Evolutionary conservation across 441 rosid genomes (phyloP).

Genomic region (Capsella rubella): DNA sequence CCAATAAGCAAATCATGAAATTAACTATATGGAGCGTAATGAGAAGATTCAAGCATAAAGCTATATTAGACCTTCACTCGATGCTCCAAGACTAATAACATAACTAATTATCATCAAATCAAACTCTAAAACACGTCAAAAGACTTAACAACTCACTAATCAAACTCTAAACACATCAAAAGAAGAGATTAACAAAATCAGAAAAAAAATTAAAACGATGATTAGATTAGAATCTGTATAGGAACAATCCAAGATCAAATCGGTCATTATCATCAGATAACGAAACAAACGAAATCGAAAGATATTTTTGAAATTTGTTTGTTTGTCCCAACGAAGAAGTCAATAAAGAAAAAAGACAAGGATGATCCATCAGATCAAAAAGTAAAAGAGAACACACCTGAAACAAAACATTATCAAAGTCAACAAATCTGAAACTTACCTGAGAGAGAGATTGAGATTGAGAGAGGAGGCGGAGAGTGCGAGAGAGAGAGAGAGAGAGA

Average conservation of each 20-base stretch:
- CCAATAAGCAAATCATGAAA: constrained; percentile 44
- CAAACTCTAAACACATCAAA: no score
- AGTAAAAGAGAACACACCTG: neutral
- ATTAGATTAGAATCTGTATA: constrained; percentile 1
- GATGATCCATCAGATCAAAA: constrained; percentile 3
- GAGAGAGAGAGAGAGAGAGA: constrained; percentile 4
- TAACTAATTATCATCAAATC: neutral
- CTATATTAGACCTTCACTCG: constrained; percentile 71
- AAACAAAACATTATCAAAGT: neutral
- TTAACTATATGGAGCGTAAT: constrained; percentile 63
- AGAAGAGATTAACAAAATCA: no score
- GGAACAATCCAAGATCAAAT: constrained; percentile 9
- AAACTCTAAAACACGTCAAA: neutral
- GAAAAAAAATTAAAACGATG: no score
- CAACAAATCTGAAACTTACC: constrained; percentile 32
- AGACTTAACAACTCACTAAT: neutral
- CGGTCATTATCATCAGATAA: constrained; percentile 21
- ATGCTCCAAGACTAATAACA: constrained; percentile 53
- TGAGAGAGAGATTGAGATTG: constrained; percentile 14
- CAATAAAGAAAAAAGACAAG: neutral
- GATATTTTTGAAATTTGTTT: neutral
- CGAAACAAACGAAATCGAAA: neutral
- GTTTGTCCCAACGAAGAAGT: constrained; percentile 30
- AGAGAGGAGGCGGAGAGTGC: neutral
- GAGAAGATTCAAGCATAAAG: constrained; percentile 68